Conservation (phyloP, 345 rosid genomes). For the Conringia planisiliqua region DNA sequence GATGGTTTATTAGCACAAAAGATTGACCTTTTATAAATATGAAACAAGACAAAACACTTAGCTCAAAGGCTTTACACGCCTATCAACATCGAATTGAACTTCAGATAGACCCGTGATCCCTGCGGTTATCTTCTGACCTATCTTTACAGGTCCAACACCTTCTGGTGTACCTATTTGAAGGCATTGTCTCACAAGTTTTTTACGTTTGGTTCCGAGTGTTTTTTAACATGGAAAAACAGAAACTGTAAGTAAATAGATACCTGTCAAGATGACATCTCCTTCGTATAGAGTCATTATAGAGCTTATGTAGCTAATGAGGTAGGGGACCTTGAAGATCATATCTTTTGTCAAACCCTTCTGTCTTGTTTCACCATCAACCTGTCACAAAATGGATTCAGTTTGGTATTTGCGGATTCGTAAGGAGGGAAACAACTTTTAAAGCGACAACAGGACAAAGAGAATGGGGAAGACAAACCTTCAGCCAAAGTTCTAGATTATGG, state of each 20-base stretch:
- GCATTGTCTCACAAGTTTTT: background rate
- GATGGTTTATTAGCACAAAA: background rate
- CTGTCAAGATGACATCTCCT: constrained; percentile 94
- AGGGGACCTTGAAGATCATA: constrained; percentile 89
- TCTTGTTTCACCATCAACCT: constrained; percentile 85
- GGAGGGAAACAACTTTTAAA: background rate
- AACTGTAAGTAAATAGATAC: constrained; percentile 34
- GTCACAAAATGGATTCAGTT: constrained; percentile 6
- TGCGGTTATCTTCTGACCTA: constrained; percentile 79
- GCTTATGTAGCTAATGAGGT: constrained; percentile 86
- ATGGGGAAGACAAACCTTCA: constrained; percentile 49
- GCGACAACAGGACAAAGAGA: background rate
- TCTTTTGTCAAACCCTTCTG: constrained; percentile 87
- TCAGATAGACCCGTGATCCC: constrained; percentile 76
- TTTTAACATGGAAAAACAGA: background rate
- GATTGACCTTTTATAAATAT: background rate
- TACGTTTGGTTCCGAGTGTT: background rate
- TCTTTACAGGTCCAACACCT: constrained; percentile 89
- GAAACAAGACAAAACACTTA: background rate
- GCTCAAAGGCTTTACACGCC: constrained; percentile 47
- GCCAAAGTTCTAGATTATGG: constrained; percentile 85
- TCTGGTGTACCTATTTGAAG: constrained; percentile 69
- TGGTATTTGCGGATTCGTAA: background rate
- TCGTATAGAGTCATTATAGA: constrained; percentile 87
- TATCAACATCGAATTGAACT: constrained; percentile 53